Conservation (phyloP, 2,329 filamentous ascomycete species). For the Orbilia oligospora region DNA sequence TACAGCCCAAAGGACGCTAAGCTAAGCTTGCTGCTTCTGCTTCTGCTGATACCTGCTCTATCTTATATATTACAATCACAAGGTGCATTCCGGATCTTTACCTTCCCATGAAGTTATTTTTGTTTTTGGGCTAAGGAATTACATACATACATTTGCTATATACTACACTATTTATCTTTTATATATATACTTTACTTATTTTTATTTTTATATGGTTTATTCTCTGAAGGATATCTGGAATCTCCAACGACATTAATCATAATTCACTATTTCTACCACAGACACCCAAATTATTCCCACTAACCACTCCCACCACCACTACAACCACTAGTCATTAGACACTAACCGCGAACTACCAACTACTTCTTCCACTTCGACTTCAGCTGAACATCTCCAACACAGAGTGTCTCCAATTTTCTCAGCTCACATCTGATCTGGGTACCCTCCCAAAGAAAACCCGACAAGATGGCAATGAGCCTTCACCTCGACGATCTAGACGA, state of each 20-base stretch:
- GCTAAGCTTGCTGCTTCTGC: slow-evolving; percentile 19
- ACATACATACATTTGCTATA: not conserved
- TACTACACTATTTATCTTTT: not conserved
- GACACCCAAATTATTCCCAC: no score
- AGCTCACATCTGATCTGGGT: not conserved
- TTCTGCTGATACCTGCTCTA: not conserved
- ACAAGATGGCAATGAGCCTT: slow-evolving; percentile 58
- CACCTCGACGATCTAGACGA: slow-evolving; percentile 59
- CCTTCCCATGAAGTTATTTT: slow-evolving; percentile 2
- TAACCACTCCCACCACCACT: no score
- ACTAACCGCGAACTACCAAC: not conserved
- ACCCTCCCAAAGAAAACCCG: not conserved
- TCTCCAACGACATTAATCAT: slow-evolving; percentile 24
- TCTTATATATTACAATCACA: slow-evolving; percentile 17
- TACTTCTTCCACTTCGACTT: not conserved
- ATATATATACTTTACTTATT: no score
- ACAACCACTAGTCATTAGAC: not conserved
- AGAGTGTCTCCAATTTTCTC: not conserved
- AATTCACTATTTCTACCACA: not conserved
- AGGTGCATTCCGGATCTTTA: not conserved
- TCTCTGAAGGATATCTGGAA: slow-evolving; percentile 7
- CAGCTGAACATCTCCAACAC: slow-evolving; percentile 5
- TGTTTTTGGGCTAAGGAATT: not conserved
- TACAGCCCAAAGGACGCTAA: slow-evolving; percentile 45
- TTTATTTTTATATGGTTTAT: slow-evolving; percentile 2